Evolutionary conservation across 495 filamentous ascomycete genomes (phyloP), one percentile per base, ranked within the genome.

Genomic region (Bacidia rubella): DNA sequence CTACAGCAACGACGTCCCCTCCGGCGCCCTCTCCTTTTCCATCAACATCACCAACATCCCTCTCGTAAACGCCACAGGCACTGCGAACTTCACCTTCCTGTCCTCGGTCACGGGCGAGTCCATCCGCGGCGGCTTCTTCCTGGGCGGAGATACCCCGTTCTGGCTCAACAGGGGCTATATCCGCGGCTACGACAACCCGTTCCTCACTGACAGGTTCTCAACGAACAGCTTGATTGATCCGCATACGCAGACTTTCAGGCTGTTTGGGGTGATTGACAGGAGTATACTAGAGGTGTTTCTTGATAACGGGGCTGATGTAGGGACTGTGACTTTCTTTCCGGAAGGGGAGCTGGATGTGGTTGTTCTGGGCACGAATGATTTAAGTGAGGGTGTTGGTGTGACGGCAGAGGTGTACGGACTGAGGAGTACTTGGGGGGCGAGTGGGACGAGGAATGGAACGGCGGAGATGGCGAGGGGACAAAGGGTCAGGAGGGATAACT

Each of bases 271-370:
- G 1, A 65, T 77, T 17, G 75, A 78, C 48, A 60, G 73, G 9
- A 68, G 63, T n/a, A 69, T 77, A 44, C 61, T 75, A 12, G 74
- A 78, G 55, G 67, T 75, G 2, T 77, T 74, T 54, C 42, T 76
- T 7, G 67, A 70, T 47, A 61, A 62, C 11, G 74, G 74, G 9
- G 57, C 66, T 44, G 64, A 67, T 50, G 64, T 56, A 47, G 72
- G 62, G 2, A 76, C 71, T 22, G 65, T 65, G 47, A 64, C 61
- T 0, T 77, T 76, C 56, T 76, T 68, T 55, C 63, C 73, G 2
- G 54, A 62, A 19, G 59, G 63, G 26, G 62, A 59, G 20, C 58
- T 77, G 15, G 70, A 74, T 54, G 61, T 47, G 24, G 55, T 75
- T 56, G 58, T 61, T 15, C 25, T 75, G 25, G 57, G 59, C 15